Percentiles rank a stretch among this genome's conserved stretches.
Conservation (phyloP, 2,329 filamentous ascomycete genomes). For the Calonectria leucothoes region DNA sequence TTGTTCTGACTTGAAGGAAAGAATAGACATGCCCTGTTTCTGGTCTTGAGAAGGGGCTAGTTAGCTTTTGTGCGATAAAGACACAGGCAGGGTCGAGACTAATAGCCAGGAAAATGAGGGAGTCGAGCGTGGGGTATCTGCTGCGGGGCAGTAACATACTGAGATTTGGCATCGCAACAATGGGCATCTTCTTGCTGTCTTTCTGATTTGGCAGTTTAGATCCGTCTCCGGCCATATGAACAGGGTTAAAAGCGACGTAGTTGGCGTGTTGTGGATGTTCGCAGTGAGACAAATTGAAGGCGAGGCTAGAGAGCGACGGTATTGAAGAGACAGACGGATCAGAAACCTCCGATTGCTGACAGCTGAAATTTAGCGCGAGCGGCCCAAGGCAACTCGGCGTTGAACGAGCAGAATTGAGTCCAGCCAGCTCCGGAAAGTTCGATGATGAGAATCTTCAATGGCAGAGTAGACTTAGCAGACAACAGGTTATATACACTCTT, state of each 20-base stretch:
- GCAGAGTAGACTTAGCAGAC: background rate
- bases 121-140: background rate
- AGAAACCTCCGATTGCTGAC: conserved; percentile 25
- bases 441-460: background rate
- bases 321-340: background rate
- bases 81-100: background rate
- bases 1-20: conserved; percentile 38
- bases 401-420: background rate
- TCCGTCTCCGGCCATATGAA: background rate
- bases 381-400: background rate
- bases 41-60: background rate
- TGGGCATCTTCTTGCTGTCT: background rate
- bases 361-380: background rate
- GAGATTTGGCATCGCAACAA: conserved; percentile 17
- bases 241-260: background rate
- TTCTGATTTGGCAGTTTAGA: background rate
- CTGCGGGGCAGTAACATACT: conserved; percentile 7
- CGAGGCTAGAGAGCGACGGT: background rate
- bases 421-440: background rate
- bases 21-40: background rate
- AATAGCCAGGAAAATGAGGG: background rate
- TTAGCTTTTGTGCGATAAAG: background rate
- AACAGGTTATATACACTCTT: conserved; percentile 15
- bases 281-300: background rate
- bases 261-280: background rate